Percentiles rank a stretch among this genome's conserved stretches.
These are phyloP conservation scores for Mycocentrospora acerina DNA, from an alignment of 2,329 filamentous ascomycete species.

Conservation along the genomic window DNA sequence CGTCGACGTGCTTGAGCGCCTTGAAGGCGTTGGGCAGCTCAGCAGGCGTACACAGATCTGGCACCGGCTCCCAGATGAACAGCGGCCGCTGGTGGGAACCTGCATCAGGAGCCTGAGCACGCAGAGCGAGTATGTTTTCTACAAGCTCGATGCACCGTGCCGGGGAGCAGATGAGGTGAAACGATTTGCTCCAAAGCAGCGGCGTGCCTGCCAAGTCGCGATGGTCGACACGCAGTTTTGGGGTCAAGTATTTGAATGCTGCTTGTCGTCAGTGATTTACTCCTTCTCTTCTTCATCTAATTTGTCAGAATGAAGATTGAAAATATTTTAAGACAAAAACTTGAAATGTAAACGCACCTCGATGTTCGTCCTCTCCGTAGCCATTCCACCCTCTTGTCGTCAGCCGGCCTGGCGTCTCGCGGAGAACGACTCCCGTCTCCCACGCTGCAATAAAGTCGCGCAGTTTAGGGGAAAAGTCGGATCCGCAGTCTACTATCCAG, in stretches of 20 bases:
- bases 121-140: conserved; percentile 62
- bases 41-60: conserved; percentile 77
- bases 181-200: conserved; percentile 72
- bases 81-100: conserved; percentile 53
- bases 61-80: conserved; percentile 95
- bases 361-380: conserved; percentile 70
- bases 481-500: conserved; percentile 89
- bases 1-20: conserved; percentile 57
- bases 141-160: conserved; percentile 75
- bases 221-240: conserved; percentile 78
- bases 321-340: too few relatives aligned
- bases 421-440: conserved; percentile 72
- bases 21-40: conserved; percentile 56
- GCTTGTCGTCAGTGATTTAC: conserved; percentile 1
- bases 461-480: conserved; percentile 75
- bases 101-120: conserved; percentile 38
- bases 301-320: too few relatives aligned
- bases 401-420: conserved; percentile 64
- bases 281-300: too few relatives aligned
- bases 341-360: conserved; percentile 44
- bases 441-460: conserved; percentile 68
- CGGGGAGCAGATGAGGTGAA: conserved; percentile 86
- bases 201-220: conserved; percentile 63
- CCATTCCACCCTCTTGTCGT: conserved; percentile 94
- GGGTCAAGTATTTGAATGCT: conserved; percentile 84